A percentile compares a stretch with the other conserved stretches of the same genome.
These are phyloP conservation scores for Mortierella antarctica DNA, from an alignment of 192 early-diverging fungal species.

Conservation along the genomic window DNA sequence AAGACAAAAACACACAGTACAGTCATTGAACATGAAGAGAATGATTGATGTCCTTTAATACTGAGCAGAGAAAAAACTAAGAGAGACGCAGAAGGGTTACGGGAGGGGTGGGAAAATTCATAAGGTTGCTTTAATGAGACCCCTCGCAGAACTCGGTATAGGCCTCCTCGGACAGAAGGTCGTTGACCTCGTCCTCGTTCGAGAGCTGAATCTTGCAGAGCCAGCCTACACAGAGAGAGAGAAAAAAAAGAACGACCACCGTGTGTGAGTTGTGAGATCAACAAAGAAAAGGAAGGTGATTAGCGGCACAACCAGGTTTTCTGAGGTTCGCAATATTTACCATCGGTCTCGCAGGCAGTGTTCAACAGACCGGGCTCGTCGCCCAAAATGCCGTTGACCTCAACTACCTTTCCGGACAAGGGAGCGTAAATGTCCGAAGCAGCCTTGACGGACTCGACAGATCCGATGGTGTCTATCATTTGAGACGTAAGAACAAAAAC, in stretches of 20 bases:
- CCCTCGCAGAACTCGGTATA: conserved; percentile 72
- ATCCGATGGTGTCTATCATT: conserved; percentile 57
- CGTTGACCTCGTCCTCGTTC: conserved; percentile 71
- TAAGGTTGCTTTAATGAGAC: conserved; percentile 13
- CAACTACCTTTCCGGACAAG: conserved; percentile 83
- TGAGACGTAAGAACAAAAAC: not conserved
- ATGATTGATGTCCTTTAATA: not conserved
- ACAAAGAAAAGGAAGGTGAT: not conserved
- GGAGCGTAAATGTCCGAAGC: conserved; percentile 93
- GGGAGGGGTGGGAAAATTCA: no score
- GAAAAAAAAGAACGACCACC: not conserved
- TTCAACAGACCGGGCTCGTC: conserved; percentile 86
- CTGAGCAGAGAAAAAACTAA: not conserved
- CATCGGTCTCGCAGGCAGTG: conserved; percentile 75
- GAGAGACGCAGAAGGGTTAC: not conserved
- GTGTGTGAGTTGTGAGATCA: not conserved
- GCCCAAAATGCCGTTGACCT: conserved; percentile 74
- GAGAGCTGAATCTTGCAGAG: conserved; percentile 90
- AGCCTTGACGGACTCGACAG: conserved; percentile 96
- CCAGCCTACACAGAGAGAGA: conserved; percentile 74
- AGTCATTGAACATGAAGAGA: not conserved
- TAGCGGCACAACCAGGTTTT: no score
- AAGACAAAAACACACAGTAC: not conserved
- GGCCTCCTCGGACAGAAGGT: conserved; percentile 73
- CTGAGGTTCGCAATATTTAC: conserved; percentile 48